Conservation (phyloP, 192 early-diverging fungal species). For the Gonapodya sp. region DNA sequence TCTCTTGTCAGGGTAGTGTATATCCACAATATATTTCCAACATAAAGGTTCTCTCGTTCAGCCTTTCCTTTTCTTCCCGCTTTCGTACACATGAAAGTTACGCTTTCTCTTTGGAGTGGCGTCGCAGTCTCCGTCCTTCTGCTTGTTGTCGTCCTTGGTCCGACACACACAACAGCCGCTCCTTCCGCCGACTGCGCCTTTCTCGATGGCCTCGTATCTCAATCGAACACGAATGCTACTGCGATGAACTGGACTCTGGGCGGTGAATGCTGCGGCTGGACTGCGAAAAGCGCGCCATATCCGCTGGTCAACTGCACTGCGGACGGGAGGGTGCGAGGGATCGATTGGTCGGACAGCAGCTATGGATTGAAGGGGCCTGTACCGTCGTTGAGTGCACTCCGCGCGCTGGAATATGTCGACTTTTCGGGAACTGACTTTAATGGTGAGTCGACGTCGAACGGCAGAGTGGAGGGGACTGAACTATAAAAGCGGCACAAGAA, state of each 20-base stretch:
- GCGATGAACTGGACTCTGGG: neutral
- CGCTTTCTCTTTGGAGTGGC: neutral
- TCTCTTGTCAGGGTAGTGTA: too few relatives aligned
- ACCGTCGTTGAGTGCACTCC: neutral
- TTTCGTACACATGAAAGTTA: neutral
- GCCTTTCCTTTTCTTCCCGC: neutral
- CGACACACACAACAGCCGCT: neutral
- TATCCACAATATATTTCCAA: too few relatives aligned
- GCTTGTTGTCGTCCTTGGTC: neutral
- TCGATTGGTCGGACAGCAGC: slow-evolving; percentile 1
- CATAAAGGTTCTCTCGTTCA: too few relatives aligned
- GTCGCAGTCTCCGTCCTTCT: neutral
- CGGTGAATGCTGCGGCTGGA: neutral
- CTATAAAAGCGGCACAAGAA: neutral
- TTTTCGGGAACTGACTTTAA: neutral
- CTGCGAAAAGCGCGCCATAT: neutral
- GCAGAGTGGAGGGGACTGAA: too few relatives aligned
- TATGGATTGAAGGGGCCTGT: neutral
- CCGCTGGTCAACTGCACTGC: neutral
- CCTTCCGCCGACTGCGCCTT: neutral
- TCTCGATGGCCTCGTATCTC: neutral
- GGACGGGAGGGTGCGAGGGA: slow-evolving; percentile 1
- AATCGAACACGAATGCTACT: neutral
- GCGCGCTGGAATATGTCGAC: neutral
- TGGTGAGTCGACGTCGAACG: neutral